A percentile compares a stretch with the other conserved stretches of the same genome.
Conservation (phyloP, 441 rosid genomes). For the Mallotus japonicus region DNA sequence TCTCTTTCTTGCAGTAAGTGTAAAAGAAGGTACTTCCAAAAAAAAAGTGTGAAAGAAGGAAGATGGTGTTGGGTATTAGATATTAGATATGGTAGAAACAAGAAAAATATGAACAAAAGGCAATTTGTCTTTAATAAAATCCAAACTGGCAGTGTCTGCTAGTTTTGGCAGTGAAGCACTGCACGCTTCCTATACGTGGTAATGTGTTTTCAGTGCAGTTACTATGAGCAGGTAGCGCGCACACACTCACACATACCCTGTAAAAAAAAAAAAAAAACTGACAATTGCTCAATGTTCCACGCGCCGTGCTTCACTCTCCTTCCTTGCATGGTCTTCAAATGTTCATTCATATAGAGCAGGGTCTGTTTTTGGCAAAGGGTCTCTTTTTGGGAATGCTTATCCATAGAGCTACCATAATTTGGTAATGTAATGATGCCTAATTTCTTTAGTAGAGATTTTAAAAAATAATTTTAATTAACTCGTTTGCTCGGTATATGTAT, state of each 20-base stretch:
- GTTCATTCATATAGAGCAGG: neutral
- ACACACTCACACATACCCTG: no score
- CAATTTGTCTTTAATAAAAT: neutral
- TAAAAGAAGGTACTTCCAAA: neutral
- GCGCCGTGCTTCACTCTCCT: neutral
- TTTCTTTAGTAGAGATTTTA: neutral
- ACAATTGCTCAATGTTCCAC: neutral
- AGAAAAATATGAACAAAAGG: neutral
- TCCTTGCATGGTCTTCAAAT: neutral
- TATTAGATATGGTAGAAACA: neutral
- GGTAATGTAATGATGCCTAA: no score
- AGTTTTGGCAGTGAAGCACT: neutral
- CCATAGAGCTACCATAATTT: neutral
- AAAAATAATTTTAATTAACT: no score
- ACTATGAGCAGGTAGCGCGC: neutral
- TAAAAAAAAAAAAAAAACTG: no score
- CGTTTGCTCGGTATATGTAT: no score
- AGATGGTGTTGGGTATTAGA: no score
- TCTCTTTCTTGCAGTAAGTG: neutral
- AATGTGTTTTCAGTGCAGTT: neutral
- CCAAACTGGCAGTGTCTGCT: conserved; percentile 12
- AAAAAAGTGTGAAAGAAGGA: neutral
- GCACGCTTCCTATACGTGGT: neutral
- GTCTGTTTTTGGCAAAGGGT: neutral
- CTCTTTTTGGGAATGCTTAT: neutral